phyloP scores from a whole-genome alignment of 1,139 yeast species.

The Zygosaccharomyces sapae region DNA sequence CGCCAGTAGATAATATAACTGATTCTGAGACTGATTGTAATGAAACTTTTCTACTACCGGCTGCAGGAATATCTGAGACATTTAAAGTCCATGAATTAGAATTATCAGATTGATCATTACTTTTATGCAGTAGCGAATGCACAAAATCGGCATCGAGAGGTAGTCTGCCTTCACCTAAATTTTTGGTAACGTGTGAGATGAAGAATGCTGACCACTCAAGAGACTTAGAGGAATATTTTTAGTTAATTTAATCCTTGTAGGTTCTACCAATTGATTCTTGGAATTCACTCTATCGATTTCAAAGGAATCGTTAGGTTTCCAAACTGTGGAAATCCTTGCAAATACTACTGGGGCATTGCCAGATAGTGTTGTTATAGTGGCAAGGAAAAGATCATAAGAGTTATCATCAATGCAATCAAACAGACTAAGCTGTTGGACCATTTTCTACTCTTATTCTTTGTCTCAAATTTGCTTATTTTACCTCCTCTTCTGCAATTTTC shows the following conservation, averaged over 20 bases:
- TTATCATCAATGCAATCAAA: conserved; percentile 33
- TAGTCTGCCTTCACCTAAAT: conserved; percentile 11
- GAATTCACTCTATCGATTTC: conserved; percentile 29
- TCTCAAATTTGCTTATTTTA: background rate
- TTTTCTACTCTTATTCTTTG: conserved; percentile 12
- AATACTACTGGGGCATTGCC: conserved; percentile 36
- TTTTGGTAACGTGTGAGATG: conserved; percentile 15
- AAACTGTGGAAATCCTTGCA: conserved; percentile 31
- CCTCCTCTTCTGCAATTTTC: background rate
- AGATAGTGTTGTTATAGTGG: conserved; percentile 37
- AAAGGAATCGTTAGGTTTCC: conserved; percentile 35
- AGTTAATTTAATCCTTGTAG: conserved; percentile 30
- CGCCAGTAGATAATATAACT: conserved; percentile 41
- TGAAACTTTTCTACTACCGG: conserved; percentile 60
- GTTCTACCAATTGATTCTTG: conserved; percentile 33
- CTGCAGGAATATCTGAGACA: conserved; percentile 78
- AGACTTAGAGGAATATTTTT: conserved; percentile 25
- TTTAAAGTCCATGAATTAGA: conserved; percentile 55
- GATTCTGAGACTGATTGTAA: conserved; percentile 71
- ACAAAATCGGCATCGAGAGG: conserved; percentile 11
- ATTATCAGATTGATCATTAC: background rate
- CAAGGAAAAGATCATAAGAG: conserved; percentile 33
- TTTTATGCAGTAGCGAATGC: conserved; percentile 6
- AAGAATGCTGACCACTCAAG: conserved; percentile 2
- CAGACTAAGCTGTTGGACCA: conserved; percentile 41